Conservation (phyloP, 495 filamentous ascomycete genomes). For the Penicillium roqueforti region DNA sequence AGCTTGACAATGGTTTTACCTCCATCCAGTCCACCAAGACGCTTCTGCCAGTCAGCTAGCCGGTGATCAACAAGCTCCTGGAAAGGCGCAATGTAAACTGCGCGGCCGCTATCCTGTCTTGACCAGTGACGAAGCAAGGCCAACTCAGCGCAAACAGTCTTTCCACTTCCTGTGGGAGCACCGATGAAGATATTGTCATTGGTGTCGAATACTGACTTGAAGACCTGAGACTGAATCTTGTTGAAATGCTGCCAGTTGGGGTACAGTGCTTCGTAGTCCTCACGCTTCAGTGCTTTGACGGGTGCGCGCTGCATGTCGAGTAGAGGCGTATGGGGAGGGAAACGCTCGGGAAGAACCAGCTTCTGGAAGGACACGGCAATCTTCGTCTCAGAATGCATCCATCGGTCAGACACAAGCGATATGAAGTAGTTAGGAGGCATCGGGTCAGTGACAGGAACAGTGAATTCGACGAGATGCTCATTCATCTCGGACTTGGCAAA, state of each 20-base stretch:
- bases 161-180: conserved; percentile 86
- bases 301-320: conserved; percentile 88
- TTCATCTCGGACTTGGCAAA: conserved; percentile 78
- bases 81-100: conserved; percentile 94
- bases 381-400: conserved; percentile 97
- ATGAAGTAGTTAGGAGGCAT: conserved; percentile 99
- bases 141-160: conserved; percentile 95
- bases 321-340: conserved; percentile 87
- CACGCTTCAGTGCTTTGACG: conserved; percentile 78
- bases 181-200: conserved; percentile 93
- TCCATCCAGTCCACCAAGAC: conserved; percentile 66
- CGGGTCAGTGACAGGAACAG: conserved; percentile 91
- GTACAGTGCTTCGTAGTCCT: conserved; percentile 79
- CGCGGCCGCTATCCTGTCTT: conserved; percentile 61
- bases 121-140: conserved; percentile 87
- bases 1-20: conserved; percentile 94
- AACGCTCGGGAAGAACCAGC: conserved; percentile 88
- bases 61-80: conserved; percentile 85
- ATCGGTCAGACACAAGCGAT: conserved; percentile 86
- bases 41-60: conserved; percentile 76
- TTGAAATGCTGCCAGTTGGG: conserved; percentile 87
- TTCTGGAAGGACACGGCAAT: conserved; percentile 93
- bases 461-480: conserved; percentile 96
- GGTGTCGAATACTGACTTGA: conserved; percentile 83
- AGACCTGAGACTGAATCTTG: conserved; percentile 95